A percentile compares a stretch with the other conserved stretches of the same genome.
These are phyloP conservation scores for Leptosphaerulina australis DNA, from an alignment of 2,329 filamentous ascomycete genomes.

Conservation along the genomic window DNA sequence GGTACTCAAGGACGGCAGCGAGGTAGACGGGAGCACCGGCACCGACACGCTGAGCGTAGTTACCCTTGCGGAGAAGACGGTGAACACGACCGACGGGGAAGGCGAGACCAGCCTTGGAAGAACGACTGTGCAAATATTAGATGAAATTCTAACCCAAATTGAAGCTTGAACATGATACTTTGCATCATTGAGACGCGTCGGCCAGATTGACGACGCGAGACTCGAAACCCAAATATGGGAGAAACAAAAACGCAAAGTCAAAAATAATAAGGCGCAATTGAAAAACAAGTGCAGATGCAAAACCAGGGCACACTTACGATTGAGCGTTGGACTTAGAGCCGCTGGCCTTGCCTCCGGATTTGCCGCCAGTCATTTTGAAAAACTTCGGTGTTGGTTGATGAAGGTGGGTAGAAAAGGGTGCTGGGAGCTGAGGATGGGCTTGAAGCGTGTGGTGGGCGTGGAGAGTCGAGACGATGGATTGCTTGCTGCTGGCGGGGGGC, in stretches of 20 bases:
- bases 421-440: slow-evolving; percentile 22
- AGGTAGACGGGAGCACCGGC: slow-evolving; percentile 97
- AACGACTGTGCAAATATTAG: slow-evolving; percentile 71
- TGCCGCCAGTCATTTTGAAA: slow-evolving; percentile 99
- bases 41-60: slow-evolving; percentile 99
- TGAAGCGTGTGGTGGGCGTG: slow-evolving; percentile 39
- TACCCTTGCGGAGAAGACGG: slow-evolving; percentile 97
- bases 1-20: slow-evolving; percentile 96
- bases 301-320: slow-evolving; percentile 78
- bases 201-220: slow-evolving; percentile 13
- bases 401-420: slow-evolving; percentile 32
- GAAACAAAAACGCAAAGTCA: slow-evolving; percentile 12
- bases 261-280: slow-evolving; percentile 20
- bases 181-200: slow-evolving; percentile 40
- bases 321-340: slow-evolving; percentile 95
- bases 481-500: slow-evolving; percentile 48
- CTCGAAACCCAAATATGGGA: not conserved
- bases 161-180: slow-evolving; percentile 18
- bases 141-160: slow-evolving; percentile 20
- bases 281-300: slow-evolving; percentile 19
- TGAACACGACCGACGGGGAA: slow-evolving; percentile 99
- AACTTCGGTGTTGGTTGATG: slow-evolving; percentile 48
- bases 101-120: slow-evolving; percentile 97
- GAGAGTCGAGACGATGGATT: slow-evolving; percentile 49
- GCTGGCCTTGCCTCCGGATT: slow-evolving; percentile 99